A percentile compares a stretch with the other conserved stretches of the same genome.
Evolutionary conservation across 345 rosid genomes (phyloP).

Genomic region (Lenwebbia sp.): DNA sequence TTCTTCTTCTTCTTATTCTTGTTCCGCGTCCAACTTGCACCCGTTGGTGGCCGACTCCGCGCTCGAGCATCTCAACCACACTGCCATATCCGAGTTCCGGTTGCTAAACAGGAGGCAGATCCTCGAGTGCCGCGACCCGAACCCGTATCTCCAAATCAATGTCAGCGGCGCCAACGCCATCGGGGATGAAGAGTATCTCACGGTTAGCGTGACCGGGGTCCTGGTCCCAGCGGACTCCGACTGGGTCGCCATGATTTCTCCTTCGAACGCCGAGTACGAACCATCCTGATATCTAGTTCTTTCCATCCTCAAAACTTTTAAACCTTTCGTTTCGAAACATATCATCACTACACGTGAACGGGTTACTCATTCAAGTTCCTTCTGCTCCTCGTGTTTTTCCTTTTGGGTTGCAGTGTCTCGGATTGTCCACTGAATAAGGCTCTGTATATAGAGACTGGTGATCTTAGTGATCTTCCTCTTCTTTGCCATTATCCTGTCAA

Average conservation of each 20-base stretch:
- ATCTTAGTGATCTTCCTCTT: constrained; percentile 37
- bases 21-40: constrained; percentile 8
- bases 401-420: constrained; percentile 16
- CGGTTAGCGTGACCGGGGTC: constrained; percentile 39
- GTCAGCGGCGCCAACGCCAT: constrained; percentile 2
- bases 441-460: constrained; percentile 49
- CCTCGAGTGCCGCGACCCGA: constrained; percentile 10
- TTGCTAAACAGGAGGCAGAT: constrained; percentile 35
- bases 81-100: constrained; percentile 41
- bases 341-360: not conserved
- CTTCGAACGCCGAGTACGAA: constrained; percentile 35
- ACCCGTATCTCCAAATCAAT: constrained; percentile 18
- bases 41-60: constrained; percentile 18
- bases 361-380: not conserved
- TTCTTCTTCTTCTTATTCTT: not conserved
- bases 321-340: too few species aligned
- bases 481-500: constrained; percentile 74
- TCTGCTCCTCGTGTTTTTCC: not conserved
- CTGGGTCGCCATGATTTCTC: constrained; percentile 73
- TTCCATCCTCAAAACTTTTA: not conserved
- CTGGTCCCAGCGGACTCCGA: constrained; percentile 16
- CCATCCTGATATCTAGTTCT: not conserved
- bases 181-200: constrained; percentile 25
- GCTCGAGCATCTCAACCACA: constrained; percentile 20
- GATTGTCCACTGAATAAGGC: constrained; percentile 17